phyloP scores from a whole-genome alignment of 495 filamentous ascomycete species.

The Penicillium nucicola region DNA sequence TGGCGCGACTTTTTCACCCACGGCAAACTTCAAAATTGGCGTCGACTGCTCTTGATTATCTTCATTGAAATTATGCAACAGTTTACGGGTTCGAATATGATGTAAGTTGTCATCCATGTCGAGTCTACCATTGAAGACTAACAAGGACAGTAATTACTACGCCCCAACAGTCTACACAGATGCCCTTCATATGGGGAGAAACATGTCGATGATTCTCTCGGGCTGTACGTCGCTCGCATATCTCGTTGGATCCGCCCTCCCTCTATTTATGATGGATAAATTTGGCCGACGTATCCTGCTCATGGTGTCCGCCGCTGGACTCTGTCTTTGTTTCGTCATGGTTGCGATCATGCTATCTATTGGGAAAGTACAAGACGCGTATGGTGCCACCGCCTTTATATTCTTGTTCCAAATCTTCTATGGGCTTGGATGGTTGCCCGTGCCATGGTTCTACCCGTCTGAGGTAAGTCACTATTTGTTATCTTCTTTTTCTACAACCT shows the following conservation, averaged over 20 bases:
- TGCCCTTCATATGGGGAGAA: conserved; percentile 45
- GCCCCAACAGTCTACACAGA: conserved; percentile 39
- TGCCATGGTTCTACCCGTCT: conserved; percentile 65
- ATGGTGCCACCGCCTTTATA: conserved; percentile 33
- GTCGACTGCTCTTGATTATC: conserved; percentile 25
- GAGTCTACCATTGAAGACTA: neutral
- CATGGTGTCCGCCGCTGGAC: conserved; percentile 37
- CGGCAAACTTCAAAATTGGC: conserved; percentile 30
- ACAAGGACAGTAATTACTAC: conserved; percentile 34
- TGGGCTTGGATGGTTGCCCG: conserved; percentile 27
- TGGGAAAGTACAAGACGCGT: conserved; percentile 12
- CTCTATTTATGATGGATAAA: conserved; percentile 38
- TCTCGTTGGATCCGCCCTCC: conserved; percentile 25
- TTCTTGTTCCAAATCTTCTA: conserved; percentile 46
- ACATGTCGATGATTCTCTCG: conserved; percentile 43
- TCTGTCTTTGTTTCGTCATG: conserved; percentile 39
- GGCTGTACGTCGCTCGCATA: conserved; percentile 39
- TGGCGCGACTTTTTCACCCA: conserved; percentile 25
- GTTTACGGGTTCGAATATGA: conserved; percentile 17
- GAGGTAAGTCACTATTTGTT: conserved; percentile 26
- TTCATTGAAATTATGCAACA: conserved; percentile 26
- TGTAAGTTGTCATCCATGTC: conserved; percentile 38
- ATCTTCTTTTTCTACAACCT: too few species aligned
- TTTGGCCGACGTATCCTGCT: conserved; percentile 45
- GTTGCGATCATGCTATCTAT: conserved; percentile 26